Evolutionary conservation across 129 eudicot species (phyloP), one percentile per base, ranked within the genome.

Genomic region (Pittosporum tobira): DNA sequence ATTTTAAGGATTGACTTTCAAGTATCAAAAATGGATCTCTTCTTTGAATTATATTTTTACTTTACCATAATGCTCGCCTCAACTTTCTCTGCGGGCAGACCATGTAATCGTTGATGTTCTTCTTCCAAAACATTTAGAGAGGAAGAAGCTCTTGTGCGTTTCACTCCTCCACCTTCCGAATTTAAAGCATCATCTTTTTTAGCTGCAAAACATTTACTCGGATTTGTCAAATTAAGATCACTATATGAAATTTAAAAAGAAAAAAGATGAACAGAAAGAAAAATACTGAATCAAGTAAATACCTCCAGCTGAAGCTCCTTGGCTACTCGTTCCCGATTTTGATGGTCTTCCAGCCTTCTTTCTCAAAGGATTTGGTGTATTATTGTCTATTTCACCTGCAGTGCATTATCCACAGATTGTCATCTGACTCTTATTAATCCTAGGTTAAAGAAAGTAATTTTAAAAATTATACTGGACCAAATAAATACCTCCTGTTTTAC

Each of bases 141-240:
- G n/a, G n/a, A n/a, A n/a, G n/a, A n/a, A 60, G 60, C 74, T 49
- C 22, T 62, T 34, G 78, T 64, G 67, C 24, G 57, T 20, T 66
- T 70, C 45, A 26, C 52, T 25, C 40, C 66, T 62, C 69, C 48
- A 67, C 76, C 59, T 16, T 75, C 76, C 78, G 79, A 76, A 48
- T 76, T 76, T 47, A 64, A 24, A 31, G 45, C 61, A 31, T 56
- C 61, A 56, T 19, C 44, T 2, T 20, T 56, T 56, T 18, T 20
- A 30, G 19, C 45, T 56, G 44, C 44, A 56, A 38, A 20, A 18
- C 30, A 6, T 10, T 27, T n/a, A 19, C 22, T 9, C 6, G 11
- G 40, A 34, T 34, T 12, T 31, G 26, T 30, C 45, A 30, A 14
- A 10, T 0, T 0, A 9, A 56, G n/a, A 18, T 22, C 40, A 34